Percentiles rank a stretch among this genome's conserved stretches.
Evolutionary conservation across 2,329 filamentous ascomycete genomes (phyloP).

Genomic region (Aureobasidium subglaciale): DNA sequence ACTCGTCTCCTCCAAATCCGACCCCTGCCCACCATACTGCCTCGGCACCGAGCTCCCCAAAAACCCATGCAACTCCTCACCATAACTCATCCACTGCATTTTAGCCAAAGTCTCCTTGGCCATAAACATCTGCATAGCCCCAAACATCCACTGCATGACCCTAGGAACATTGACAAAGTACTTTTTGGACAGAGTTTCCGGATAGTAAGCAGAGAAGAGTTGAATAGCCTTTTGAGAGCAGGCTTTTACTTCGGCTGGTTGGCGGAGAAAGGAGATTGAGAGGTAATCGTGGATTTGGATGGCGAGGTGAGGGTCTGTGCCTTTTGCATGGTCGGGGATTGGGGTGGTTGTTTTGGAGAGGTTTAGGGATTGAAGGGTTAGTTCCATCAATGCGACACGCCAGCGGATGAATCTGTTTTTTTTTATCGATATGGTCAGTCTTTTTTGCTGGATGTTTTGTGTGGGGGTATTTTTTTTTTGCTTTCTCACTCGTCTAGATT

Average conservation of each 20-base stretch:
- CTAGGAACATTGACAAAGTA: constrained; percentile 92
- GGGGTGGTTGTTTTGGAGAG: constrained; percentile 60
- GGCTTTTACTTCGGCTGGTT: constrained; percentile 67
- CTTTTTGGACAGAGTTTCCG: constrained; percentile 82
- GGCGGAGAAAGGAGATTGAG: constrained; percentile 76
- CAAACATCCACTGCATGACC: constrained; percentile 73
- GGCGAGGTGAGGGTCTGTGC: constrained; percentile 78
- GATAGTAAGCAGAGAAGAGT: constrained; percentile 74
- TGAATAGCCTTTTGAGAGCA: constrained; percentile 76
- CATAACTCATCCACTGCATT: constrained; percentile 47
- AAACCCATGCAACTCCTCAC: constrained; percentile 59
- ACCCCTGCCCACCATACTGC: constrained; percentile 70
- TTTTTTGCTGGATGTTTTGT: not conserved
- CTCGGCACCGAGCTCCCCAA: constrained; percentile 62
- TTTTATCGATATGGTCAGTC: too few species aligned
- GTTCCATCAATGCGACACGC: constrained; percentile 86
- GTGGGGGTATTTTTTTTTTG: too few species aligned
- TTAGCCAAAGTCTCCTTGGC: constrained; percentile 43
- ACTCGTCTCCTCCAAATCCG: constrained; percentile 38
- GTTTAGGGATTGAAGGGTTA: constrained; percentile 67
- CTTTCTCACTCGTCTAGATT: constrained; percentile 68
- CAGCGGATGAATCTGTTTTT: constrained; percentile 72
- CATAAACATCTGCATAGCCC: constrained; percentile 40
- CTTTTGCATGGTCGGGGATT: constrained; percentile 60
- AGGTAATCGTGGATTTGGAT: constrained; percentile 92